These are phyloP conservation scores for Ganoderma meredithae DNA, from an alignment of 1,284 basidiomycete genomes.

Conservation along the genomic window DNA sequence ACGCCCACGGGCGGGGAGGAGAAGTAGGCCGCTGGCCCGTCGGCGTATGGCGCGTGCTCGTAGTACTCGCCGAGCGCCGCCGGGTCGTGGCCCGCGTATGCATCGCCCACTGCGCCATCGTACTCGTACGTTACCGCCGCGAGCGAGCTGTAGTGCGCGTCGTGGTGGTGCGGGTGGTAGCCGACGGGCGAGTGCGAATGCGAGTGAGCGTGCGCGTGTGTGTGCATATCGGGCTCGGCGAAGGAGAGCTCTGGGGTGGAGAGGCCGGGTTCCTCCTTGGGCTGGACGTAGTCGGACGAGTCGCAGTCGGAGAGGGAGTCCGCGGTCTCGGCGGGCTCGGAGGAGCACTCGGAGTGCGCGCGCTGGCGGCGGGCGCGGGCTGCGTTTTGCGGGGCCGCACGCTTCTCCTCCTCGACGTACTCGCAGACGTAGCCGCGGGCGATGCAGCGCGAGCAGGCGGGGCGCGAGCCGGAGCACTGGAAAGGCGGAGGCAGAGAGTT, in stretches of 20 bases:
- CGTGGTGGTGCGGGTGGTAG: conserved; percentile 10
- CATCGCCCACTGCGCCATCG: conserved; percentile 9
- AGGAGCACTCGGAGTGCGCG: conserved; percentile 24
- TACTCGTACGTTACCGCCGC: conserved; percentile 13
- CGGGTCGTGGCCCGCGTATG: conserved; percentile 13
- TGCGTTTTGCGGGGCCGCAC: conserved; percentile 13
- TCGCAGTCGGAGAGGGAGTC: conserved; percentile 18
- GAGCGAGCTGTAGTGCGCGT: conserved; percentile 17
- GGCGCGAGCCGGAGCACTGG: conserved; percentile 52
- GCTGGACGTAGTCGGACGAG: conserved; percentile 21
- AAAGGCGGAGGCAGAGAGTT: not conserved
- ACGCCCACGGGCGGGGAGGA: not conserved
- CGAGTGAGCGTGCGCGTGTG: no score
- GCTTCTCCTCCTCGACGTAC: conserved; percentile 44
- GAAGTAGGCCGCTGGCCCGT: not conserved
- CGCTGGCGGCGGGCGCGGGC: conserved; percentile 24
- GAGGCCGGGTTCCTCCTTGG: conserved; percentile 33
- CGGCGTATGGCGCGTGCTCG: conserved; percentile 19
- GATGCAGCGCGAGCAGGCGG: conserved; percentile 48
- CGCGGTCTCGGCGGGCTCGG: conserved; percentile 19
- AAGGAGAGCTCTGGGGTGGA: conserved; percentile 28
- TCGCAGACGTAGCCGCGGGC: conserved; percentile 49
- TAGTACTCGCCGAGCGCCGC: conserved; percentile 6
- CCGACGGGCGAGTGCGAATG: conserved; percentile 7
- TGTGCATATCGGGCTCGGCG: conserved; percentile 22